Percentiles rank a stretch among this genome's conserved stretches.
phyloP scores from a whole-genome alignment of 495 filamentous ascomycete genomes.

The Penicillium psychrofluorescens region DNA sequence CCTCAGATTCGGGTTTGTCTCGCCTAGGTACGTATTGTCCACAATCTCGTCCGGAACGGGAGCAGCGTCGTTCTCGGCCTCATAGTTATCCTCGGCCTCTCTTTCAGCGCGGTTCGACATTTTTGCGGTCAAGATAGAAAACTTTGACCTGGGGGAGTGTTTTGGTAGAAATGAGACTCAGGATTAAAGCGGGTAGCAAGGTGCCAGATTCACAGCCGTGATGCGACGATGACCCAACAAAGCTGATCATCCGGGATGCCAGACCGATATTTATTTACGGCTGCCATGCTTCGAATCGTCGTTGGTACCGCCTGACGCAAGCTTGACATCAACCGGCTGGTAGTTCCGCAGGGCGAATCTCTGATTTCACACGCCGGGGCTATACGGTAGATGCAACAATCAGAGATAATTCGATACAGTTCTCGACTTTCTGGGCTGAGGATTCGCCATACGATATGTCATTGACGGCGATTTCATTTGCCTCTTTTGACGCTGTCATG shows the following conservation, averaged over 20 bases:
- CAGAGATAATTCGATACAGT: background rate
- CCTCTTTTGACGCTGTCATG: background rate
- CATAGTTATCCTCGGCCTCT: conserved; percentile 22
- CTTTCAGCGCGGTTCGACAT: conserved; percentile 20
- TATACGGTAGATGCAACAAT: background rate
- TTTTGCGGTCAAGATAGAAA: too few relatives aligned
- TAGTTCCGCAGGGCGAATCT: background rate
- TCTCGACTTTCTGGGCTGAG: too few relatives aligned
- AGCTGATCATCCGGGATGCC: background rate
- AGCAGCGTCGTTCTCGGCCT: conserved; percentile 17
- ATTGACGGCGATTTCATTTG: too few relatives aligned
- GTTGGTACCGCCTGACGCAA: background rate
- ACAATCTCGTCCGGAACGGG: conserved; percentile 10
- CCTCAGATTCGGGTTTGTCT: background rate
- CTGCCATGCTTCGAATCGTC: background rate
- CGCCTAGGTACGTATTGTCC: conserved; percentile 2
- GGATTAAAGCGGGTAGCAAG: background rate
- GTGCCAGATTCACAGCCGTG: background rate
- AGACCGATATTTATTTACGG: conserved; percentile 5
- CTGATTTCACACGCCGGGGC: background rate
- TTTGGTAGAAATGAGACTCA: too few relatives aligned
- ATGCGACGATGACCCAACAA: conserved; percentile 3
- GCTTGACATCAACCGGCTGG: conserved; percentile 2
- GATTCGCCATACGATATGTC: too few relatives aligned
- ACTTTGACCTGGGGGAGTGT: too few relatives aligned